Evolutionary conservation across 192 early-diverging fungal genomes (phyloP).

Genomic region (Rhizophagus clarus): DNA sequence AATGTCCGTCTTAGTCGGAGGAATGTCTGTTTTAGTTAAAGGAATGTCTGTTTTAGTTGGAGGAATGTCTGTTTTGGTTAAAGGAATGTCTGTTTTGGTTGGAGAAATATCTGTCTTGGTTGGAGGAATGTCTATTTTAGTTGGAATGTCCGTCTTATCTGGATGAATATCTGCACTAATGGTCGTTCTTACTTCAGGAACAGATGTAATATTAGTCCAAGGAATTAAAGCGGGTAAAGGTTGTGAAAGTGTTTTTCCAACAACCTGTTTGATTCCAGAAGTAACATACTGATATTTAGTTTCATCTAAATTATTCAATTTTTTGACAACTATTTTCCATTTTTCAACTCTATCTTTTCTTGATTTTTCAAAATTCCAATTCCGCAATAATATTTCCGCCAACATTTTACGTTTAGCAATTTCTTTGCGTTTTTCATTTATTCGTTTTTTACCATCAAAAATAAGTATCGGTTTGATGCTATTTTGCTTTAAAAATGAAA

Average conservation of each 20-base stretch:
- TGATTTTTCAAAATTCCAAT: constrained; percentile 41
- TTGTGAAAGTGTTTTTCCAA: neutral
- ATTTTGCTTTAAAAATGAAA: constrained; percentile 46
- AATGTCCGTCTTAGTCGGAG: too few species aligned
- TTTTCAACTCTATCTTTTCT: constrained; percentile 40
- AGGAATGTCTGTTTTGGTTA: too few species aligned
- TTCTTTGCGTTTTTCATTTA: constrained; percentile 58
- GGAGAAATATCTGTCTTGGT: too few species aligned
- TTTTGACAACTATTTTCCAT: constrained; percentile 16
- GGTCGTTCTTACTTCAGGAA: neutral
- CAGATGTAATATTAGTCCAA: too few species aligned
- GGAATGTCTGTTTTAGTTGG: neutral
- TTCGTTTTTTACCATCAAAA: constrained; percentile 61
- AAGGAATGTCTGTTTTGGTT: too few species aligned
- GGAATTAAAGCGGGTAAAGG: neutral
- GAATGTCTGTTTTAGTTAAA: too few species aligned
- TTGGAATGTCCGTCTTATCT: too few species aligned
- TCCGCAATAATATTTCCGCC: constrained; percentile 35
- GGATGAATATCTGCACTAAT: neutral
- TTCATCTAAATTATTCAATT: neutral
- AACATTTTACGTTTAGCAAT: constrained; percentile 34
- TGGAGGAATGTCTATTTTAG: too few species aligned
- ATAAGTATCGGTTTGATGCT: constrained; percentile 68
- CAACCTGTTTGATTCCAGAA: constrained; percentile 14
- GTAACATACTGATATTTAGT: constrained; percentile 15